phyloP scores from a whole-genome alignment of 2,329 filamentous ascomycete species.

The Colletotrichum orchidophilum region DNA sequence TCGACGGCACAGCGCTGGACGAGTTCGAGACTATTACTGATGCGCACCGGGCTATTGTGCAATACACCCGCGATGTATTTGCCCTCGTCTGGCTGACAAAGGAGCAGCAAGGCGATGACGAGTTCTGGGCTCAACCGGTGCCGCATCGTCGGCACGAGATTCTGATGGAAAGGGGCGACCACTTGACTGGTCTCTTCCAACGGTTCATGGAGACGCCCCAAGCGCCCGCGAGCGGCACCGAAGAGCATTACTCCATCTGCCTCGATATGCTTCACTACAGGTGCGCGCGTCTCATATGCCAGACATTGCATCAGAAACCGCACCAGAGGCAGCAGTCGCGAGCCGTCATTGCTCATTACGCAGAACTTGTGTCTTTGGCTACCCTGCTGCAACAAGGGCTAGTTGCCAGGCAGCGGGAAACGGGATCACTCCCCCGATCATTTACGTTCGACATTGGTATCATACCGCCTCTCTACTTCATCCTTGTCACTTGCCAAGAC shows the following conservation, averaged over 20 bases:
- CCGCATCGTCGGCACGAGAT: conserved; percentile 35
- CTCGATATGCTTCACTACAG: conserved; percentile 29
- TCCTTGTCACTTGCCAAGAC: conserved; percentile 12
- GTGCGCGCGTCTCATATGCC: conserved; percentile 17
- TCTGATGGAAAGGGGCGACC: conserved; percentile 33
- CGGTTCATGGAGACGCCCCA: conserved; percentile 18
- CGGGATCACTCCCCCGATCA: not conserved
- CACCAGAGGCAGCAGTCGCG: not conserved
- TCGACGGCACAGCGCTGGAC: conserved; percentile 22
- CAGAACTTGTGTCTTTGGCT: conserved; percentile 10
- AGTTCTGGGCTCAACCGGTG: conserved; percentile 31
- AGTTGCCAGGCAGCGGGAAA: not conserved
- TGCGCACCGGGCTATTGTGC: conserved; percentile 35
- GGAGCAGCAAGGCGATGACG: conserved; percentile 28
- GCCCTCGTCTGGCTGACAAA: conserved; percentile 36
- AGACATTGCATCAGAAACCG: conserved; percentile 19
- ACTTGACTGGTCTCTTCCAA: conserved; percentile 28
- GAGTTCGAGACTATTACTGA: conserved; percentile 33
- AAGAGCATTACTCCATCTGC: conserved; percentile 23
- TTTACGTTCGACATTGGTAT: conserved; percentile 28
- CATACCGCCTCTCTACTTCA: conserved; percentile 19
- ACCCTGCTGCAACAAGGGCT: conserved; percentile 10
- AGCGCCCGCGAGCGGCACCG: conserved; percentile 2
- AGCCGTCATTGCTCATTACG: conserved; percentile 1
- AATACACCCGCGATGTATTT: conserved; percentile 37